Percentiles rank a stretch among this genome's conserved stretches.
Evolutionary conservation across 2,329 filamentous ascomycete species (phyloP).

Genomic region (Herpotrichia juniperi): DNA sequence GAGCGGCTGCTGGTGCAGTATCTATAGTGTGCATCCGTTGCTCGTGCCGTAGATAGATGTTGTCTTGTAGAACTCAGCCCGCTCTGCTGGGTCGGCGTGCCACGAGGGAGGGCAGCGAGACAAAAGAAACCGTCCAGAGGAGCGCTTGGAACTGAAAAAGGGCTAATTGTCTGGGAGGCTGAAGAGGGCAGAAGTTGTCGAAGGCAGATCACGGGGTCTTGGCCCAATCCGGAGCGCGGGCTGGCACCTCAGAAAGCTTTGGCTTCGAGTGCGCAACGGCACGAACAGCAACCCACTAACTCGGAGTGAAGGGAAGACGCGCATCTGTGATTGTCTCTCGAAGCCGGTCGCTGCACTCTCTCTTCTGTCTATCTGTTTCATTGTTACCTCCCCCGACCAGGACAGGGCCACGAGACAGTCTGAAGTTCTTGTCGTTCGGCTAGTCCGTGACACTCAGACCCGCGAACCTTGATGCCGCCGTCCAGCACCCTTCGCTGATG

Average conservation of each 20-base stretch:
- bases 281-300: conserved; percentile 33
- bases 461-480: conserved; percentile 44
- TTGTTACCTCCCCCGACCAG: conserved; percentile 16
- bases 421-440: conserved; percentile 38
- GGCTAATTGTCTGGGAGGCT: conserved; percentile 6
- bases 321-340: conserved; percentile 20
- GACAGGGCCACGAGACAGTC: conserved; percentile 21
- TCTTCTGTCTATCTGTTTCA: conserved; percentile 15
- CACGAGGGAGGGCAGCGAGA: neutral
- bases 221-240: conserved; percentile 28
- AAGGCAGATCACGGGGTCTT: conserved; percentile 28
- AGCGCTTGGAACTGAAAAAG: conserved; percentile 8
- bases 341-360: conserved; percentile 13
- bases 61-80: neutral
- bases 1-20: conserved; percentile 3
- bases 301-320: conserved; percentile 22
- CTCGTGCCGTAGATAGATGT: conserved; percentile 11
- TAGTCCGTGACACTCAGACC: conserved; percentile 44
- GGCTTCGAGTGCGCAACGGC: conserved; percentile 24
- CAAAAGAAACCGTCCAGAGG: neutral
- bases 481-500: conserved; percentile 41
- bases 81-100: neutral
- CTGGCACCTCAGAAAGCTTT: conserved; percentile 33
- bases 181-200: neutral
- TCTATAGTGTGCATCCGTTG: conserved; percentile 6